A percentile compares a stretch with the other conserved stretches of the same genome.
Conservation (phyloP, 495 filamentous ascomycete species). For the Talaromyces proteolyticus region DNA sequence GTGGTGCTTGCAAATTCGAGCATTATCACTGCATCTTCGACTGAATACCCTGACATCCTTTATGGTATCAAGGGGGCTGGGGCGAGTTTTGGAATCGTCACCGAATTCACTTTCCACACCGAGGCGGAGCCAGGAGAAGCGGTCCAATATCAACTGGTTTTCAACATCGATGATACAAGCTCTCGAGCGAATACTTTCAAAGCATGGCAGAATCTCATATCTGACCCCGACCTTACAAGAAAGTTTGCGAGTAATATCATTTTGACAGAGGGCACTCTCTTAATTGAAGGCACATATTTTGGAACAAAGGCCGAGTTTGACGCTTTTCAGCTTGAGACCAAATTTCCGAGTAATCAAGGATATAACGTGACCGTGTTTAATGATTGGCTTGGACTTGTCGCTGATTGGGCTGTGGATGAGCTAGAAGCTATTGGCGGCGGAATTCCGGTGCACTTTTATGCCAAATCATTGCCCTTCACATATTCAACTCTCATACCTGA, state of each 20-base stretch:
- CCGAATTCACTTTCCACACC: constrained; percentile 24
- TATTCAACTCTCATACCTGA: constrained; percentile 29
- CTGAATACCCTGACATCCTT: constrained; percentile 29
- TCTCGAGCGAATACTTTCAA: constrained; percentile 18
- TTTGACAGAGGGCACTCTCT: constrained; percentile 12
- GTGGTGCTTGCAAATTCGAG: constrained; percentile 54
- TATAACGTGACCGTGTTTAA: constrained; percentile 30
- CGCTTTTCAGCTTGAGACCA: constrained; percentile 14
- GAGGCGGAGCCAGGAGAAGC: constrained; percentile 16
- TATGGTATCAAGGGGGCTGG: constrained; percentile 35
- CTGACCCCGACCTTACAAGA: constrained; percentile 35
- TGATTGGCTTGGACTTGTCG: constrained; percentile 48
- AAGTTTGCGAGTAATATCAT: constrained; percentile 36
- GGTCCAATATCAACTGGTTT: constrained; percentile 18
- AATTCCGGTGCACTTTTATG: constrained; percentile 30
- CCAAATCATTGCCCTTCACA: constrained; percentile 39
- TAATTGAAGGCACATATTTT: constrained; percentile 20
- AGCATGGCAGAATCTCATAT: constrained; percentile 16
- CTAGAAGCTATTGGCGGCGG: constrained; percentile 19
- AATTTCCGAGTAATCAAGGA: constrained; percentile 19
- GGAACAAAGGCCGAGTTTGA: constrained; percentile 20
- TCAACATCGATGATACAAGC: constrained; percentile 23
- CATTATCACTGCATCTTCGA: constrained; percentile 18
- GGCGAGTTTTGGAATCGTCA: constrained; percentile 23
- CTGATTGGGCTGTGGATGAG: constrained; percentile 43